These are phyloP conservation scores for Solidago caesia DNA, from an alignment of 129 eudicot genomes.

Conservation along the genomic window DNA sequence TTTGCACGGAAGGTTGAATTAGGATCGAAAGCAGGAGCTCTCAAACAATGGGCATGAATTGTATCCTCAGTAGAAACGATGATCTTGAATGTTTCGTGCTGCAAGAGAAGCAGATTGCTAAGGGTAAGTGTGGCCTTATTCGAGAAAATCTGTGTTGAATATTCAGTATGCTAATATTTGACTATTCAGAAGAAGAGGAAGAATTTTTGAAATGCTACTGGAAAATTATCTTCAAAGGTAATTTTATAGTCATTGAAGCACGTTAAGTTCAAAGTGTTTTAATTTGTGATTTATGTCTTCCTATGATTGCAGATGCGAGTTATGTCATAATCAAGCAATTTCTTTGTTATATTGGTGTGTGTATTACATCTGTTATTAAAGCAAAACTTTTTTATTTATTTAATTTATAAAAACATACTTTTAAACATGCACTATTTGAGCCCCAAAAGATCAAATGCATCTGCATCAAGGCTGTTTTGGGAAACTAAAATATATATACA, in stretches of 20 bases:
- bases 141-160: not conserved
- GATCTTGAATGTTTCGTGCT: slow-evolving; percentile 79
- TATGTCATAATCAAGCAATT: slow-evolving; percentile 89
- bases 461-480: too few relatives aligned
- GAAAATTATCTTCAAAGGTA: slow-evolving; percentile 98
- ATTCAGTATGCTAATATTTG: slow-evolving; percentile 10
- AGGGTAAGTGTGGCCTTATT: slow-evolving; percentile 48
- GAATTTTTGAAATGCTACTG: slow-evolving; percentile 93
- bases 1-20: slow-evolving; percentile 67
- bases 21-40: slow-evolving; percentile 89
- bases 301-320: slow-evolving; percentile 77
- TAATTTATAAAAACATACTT: too few relatives aligned
- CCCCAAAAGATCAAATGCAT: too few relatives aligned
- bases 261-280: slow-evolving; percentile 14
- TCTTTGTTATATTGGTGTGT: too few relatives aligned
- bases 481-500: too few relatives aligned
- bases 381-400: too few relatives aligned
- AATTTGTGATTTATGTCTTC: slow-evolving; percentile 3
- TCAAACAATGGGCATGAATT: slow-evolving; percentile 93
- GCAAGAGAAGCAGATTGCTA: slow-evolving; percentile 85
- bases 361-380: too few relatives aligned
- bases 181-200: slow-evolving; percentile 89
- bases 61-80: slow-evolving; percentile 58
- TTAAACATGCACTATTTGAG: too few relatives aligned
- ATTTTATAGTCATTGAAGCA: slow-evolving; percentile 18